Evolutionary conservation across 2,329 filamentous ascomycete species (phyloP).

Genomic region (Xylaria sp.): DNA sequence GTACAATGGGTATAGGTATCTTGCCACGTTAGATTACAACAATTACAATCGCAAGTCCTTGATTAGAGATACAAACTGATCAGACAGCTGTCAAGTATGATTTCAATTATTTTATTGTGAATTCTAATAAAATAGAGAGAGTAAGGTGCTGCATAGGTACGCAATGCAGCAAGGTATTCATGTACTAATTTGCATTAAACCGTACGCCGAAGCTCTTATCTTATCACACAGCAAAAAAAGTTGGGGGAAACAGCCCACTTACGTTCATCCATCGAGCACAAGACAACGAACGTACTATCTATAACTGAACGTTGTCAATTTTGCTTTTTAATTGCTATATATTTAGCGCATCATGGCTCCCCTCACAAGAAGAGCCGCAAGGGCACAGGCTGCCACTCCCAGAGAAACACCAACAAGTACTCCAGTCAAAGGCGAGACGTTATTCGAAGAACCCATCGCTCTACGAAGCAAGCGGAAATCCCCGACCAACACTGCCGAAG

Average conservation of each 20-base stretch:
- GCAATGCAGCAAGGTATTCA: neutral
- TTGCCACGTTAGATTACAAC: neutral
- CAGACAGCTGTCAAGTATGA: neutral
- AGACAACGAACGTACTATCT: neutral
- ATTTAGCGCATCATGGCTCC: slow-evolving; percentile 40
- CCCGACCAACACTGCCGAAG: slow-evolving; percentile 18
- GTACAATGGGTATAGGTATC: neutral
- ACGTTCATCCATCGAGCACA: neutral
- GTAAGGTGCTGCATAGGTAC: no score
- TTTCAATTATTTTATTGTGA: neutral
- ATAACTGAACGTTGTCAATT: neutral
- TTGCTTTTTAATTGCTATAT: neutral
- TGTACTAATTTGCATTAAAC: neutral
- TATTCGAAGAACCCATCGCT: slow-evolving; percentile 34
- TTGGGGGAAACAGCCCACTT: slow-evolving; percentile 27
- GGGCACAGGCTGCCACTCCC: slow-evolving; percentile 21
- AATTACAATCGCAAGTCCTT: no score
- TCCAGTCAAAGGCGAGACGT: slow-evolving; percentile 12
- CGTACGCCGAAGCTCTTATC: slow-evolving; percentile 28
- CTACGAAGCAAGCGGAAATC: slow-evolving; percentile 40
- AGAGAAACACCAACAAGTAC: slow-evolving; percentile 5
- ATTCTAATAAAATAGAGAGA: neutral
- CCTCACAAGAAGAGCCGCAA: slow-evolving; percentile 44
- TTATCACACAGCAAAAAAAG: slow-evolving; percentile 34
- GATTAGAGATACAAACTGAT: neutral